phyloP scores from a whole-genome alignment of 2,329 filamentous ascomycete genomes.

The Clathrospora elynae region DNA sequence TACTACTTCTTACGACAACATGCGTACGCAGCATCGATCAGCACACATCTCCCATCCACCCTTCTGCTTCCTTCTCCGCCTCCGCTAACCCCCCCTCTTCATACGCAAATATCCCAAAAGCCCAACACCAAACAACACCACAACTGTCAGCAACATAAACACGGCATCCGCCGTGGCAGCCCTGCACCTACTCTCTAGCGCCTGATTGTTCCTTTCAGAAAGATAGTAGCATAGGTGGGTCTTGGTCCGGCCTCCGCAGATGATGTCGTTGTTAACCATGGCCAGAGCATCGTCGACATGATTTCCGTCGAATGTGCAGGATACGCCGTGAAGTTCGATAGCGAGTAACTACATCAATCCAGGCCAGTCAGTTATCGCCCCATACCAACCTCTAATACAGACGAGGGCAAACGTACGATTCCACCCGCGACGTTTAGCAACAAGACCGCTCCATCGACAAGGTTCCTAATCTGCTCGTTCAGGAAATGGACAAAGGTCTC shows the following conservation, averaged over 20 bases:
- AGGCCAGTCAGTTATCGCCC: background rate
- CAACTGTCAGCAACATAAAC: conserved; percentile 34
- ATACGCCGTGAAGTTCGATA: conserved; percentile 23
- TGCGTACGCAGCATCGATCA: background rate
- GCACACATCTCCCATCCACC: background rate
- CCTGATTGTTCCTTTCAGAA: too few relatives aligned
- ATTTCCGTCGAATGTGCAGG: too few relatives aligned
- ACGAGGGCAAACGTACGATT: conserved; percentile 2
- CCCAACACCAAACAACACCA: conserved; percentile 19
- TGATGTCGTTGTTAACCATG: conserved; percentile 16
- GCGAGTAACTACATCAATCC: conserved; percentile 22
- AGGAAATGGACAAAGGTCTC: conserved; percentile 1
- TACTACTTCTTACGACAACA: too few relatives aligned
- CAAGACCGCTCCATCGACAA: conserved; percentile 1
- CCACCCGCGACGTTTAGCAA: conserved; percentile 8
- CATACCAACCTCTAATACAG: background rate
- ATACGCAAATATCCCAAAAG: conserved; percentile 15
- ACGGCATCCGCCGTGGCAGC: conserved; percentile 29
- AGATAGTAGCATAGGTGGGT: too few relatives aligned
- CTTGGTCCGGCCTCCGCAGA: conserved; percentile 24
- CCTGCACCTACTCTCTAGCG: too few relatives aligned
- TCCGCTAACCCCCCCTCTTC: conserved; percentile 10
- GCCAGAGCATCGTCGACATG: background rate
- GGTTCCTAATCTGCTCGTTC: conserved; percentile 1
- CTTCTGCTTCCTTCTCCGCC: background rate